Percentiles rank a stretch among this genome's conserved stretches.
Evolutionary conservation across 2,329 filamentous ascomycete species (phyloP).

Genomic region (Venturia aucupariae): DNA sequence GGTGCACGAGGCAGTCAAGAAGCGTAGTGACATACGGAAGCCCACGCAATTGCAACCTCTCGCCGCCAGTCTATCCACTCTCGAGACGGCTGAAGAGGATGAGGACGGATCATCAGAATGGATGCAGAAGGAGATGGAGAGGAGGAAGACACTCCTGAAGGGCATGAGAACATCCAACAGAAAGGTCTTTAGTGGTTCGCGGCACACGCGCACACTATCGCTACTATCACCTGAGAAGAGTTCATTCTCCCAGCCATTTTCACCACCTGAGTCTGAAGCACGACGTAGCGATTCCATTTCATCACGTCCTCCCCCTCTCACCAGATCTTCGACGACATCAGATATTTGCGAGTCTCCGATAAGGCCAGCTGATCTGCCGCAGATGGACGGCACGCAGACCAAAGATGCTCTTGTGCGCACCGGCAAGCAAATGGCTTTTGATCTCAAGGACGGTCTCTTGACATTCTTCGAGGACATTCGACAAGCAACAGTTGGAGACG

Average conservation of each 20-base stretch:
- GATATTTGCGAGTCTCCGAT: conserved; percentile 19
- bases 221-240: conserved; percentile 59
- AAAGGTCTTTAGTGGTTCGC: conserved; percentile 53
- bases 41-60: conserved; percentile 42
- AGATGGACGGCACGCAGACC: conserved; percentile 7
- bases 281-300: conserved; percentile 22
- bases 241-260: conserved; percentile 27
- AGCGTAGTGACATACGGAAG: conserved; percentile 54
- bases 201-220: conserved; percentile 61
- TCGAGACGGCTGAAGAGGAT: conserved; percentile 26
- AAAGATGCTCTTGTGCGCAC: conserved; percentile 29
- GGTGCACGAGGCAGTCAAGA: conserved; percentile 64
- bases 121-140: conserved; percentile 56
- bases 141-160: conserved; percentile 58
- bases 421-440: conserved; percentile 72
- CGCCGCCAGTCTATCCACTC: conserved; percentile 6
- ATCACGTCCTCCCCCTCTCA: conserved; percentile 19
- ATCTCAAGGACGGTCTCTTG: conserved; percentile 82
- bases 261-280: conserved; percentile 28
- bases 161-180: conserved; percentile 34
- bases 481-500: conserved; percentile 92
- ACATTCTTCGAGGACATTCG: conserved; percentile 93
- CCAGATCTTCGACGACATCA: conserved; percentile 24
- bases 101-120: conserved; percentile 35
- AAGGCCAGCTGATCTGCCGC: conserved; percentile 15